Evolutionary conservation across 2,329 filamentous ascomycete genomes (phyloP).

Genomic region (Pestalotiopsis sp.): DNA sequence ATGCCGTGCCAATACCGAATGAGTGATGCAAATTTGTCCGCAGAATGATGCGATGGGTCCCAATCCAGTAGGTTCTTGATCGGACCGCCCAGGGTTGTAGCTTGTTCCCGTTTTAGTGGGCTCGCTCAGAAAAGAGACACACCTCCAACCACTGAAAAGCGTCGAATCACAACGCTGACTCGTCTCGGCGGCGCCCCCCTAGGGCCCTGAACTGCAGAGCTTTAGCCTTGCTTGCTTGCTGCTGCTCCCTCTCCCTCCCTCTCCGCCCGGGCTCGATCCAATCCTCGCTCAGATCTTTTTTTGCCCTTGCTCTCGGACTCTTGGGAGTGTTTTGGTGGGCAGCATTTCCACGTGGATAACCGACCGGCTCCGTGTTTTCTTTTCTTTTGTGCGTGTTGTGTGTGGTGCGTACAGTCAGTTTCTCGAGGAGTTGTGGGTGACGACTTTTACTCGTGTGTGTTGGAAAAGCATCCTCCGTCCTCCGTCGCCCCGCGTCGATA

Average conservation of each 20-base stretch:
- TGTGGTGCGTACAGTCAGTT: neutral
- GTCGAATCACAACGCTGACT: constrained; percentile 11
- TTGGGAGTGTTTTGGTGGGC: neutral
- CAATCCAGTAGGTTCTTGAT: constrained; percentile 12
- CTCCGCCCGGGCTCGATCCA: neutral
- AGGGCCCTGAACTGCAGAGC: neutral
- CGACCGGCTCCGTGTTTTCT: neutral
- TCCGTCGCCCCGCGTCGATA: neutral
- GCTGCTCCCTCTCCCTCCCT: constrained; percentile 2
- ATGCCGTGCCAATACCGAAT: neutral
- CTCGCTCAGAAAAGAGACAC: neutral
- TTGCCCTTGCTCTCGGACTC: neutral
- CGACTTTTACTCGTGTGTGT: neutral
- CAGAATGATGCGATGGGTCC: constrained; percentile 13
- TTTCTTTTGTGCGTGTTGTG: neutral
- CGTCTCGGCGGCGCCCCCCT: neutral
- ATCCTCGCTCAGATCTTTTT: constrained; percentile 1
- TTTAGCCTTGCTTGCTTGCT: neutral
- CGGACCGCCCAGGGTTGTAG: neutral
- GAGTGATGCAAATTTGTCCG: constrained; percentile 12
- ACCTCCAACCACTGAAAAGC: constrained; percentile 3
- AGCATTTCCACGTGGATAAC: neutral
- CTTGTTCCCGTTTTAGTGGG: constrained; percentile 8
- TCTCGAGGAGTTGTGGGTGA: neutral
- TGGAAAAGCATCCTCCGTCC: neutral